Evolutionary conservation across 139 green algal genomes (phyloP).

Genomic region (Volvox africanus): DNA sequence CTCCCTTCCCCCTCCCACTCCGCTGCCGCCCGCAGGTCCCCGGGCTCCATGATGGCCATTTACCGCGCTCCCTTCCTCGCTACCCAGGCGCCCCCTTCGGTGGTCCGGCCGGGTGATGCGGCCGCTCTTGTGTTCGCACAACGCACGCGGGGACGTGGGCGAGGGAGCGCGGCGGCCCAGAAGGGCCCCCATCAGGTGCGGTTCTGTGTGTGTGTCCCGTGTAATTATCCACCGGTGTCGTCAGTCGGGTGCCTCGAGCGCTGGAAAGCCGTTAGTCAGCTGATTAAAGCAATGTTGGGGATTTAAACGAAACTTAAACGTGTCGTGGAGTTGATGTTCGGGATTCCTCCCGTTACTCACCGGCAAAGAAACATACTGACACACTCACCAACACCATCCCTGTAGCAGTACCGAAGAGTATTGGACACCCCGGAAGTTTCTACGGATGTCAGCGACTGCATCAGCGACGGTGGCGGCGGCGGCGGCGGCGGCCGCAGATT

Average conservation of each 20-base stretch:
- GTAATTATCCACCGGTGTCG: no score
- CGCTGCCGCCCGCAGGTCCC: slow-evolving; percentile 17
- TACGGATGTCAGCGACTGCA: background rate
- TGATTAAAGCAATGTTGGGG: no score
- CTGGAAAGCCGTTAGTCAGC: no score
- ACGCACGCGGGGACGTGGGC: background rate
- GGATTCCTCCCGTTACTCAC: no score
- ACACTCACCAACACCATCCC: no score
- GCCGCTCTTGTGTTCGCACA: background rate
- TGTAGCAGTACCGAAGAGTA: background rate
- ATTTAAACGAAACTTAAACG: no score
- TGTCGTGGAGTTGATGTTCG: no score
- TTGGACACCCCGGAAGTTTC: slow-evolving; percentile 34
- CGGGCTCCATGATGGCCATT: slow-evolving; percentile 39
- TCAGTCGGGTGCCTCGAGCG: no score
- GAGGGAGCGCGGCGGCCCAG: background rate
- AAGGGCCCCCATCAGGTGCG: no score
- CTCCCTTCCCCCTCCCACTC: background rate
- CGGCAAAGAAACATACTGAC: no score
- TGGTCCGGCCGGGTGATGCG: background rate
- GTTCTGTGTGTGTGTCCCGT: no score
- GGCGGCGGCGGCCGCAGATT: no score
- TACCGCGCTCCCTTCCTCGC: slow-evolving; percentile 29
- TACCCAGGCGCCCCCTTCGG: slow-evolving; percentile 28
- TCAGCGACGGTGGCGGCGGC: background rate